Evolutionary conservation across 2,329 filamentous ascomycete species (phyloP), one percentile per base, ranked within the genome.

Genomic region (Pseudogymnoascus sp.): DNA sequence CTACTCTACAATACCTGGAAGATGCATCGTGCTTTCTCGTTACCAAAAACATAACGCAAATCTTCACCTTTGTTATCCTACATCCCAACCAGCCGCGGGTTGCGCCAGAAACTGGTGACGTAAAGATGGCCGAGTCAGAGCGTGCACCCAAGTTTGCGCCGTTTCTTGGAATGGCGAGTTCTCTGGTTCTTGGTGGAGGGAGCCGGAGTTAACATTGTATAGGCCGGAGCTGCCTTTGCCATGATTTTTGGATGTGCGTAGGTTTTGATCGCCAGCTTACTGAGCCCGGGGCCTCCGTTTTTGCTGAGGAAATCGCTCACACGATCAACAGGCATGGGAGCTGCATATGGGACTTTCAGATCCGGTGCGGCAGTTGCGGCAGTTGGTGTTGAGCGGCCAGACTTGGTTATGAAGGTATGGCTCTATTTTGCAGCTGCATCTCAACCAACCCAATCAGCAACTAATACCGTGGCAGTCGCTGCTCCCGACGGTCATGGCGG

Each of bases 221-320:
- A 56, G 47, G 47, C 47, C 10, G 47, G 47, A 12, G 47, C 47
- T 16, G 12, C n/a, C 25, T 31, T 31, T 12, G 47, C 47, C 8
- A 56, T 56, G 47, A 33, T 56, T 56, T 56, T 56, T 56, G 47
- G 47, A 31, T 56, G 47, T 56, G 25, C 14, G 47, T 56, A 31
- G n/a, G 2, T 8, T 28, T 28, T 33, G 25, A 6, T 12, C 25
- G 47, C 25, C 10, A 18, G n/a, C 14, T 33, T 56, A 3, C 47
- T 12, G 11, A 12, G 47, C 25, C 2, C 11, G 47, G 47, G 3
- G n/a, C 5, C 25, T 33, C 25, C n/a, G 47, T 3, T 56, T 56
- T 56, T 8, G 47, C 47, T 7, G 25, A 18, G 31, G n/a, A 16
- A 4, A 33, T 56, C 25, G 10, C 47, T 56, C 47, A 33, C 8